Evolutionary conservation across 2,329 filamentous ascomycete species (phyloP), one percentile per base, ranked within the genome.

Genomic region (Lasiodiplodia theobromae): DNA sequence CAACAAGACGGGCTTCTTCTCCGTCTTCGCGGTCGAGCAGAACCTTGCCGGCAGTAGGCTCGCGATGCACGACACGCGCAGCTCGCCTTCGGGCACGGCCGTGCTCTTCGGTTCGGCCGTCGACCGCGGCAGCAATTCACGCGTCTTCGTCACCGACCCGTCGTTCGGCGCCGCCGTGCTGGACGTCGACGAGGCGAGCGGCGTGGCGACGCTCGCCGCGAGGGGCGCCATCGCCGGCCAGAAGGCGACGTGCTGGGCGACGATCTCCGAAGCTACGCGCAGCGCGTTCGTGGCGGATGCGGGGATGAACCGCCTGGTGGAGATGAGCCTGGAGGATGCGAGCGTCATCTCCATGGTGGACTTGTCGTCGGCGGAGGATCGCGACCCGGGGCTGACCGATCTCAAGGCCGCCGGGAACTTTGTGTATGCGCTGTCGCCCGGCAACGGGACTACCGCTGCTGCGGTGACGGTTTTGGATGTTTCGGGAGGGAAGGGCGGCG

Each of bases 251-350:
- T 90, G 88, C 75, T 90, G 88, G 88, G 82, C 79, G 0, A 80
- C 86, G 0, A 78, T 88, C 49, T 86, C 85, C 0, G 68, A 77
- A 0, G 74, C 77, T 0, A 87, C 85, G 0, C 77, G 80, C 7
- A 86, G 82, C 0, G 86, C 84, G 0, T 91, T 88, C 68, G 86
- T 91, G 3, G 86, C 87, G 0, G 88, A 91, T 71, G 86, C 85
- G 0, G 83, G 68, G 0, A 71, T 78, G 2, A 85, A 88, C 73
- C 80, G 83, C 3, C 71, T 91, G 0, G 82, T 89, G 0, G 87
- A 90, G 77, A 84, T 90, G 79, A 84, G 84, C 53, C 54, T 77
- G 1, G 68, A 73, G 0, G 82, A 87, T 69, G 87, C 86, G 0
- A 81, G 78, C 11, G 79, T 90, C 12, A 57, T 86, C 4, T 74